Evolutionary conservation across 2,329 filamentous ascomycete species (phyloP).

Genomic region (Sarocladium strictum): DNA sequence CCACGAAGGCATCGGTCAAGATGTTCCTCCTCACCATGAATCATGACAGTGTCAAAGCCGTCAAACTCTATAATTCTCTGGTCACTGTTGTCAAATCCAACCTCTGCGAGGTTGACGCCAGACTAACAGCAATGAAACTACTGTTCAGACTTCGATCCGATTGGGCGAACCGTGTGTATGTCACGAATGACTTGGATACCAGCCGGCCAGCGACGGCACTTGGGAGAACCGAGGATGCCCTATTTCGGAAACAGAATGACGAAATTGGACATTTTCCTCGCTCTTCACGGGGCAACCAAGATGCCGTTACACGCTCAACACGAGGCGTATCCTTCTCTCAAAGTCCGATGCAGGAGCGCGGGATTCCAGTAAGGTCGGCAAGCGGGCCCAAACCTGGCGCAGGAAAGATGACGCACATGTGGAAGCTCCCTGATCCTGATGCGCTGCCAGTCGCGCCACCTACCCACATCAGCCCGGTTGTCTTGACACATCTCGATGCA

Average conservation of each 20-base stretch:
- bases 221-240: conserved; percentile 54
- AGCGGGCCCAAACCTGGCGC: conserved; percentile 32
- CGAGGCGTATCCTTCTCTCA: conserved; percentile 44
- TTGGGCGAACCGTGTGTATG: conserved; percentile 68
- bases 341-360: conserved; percentile 20
- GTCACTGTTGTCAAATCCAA: conserved; percentile 57
- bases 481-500: conserved; percentile 35
- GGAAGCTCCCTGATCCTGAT: conserved; percentile 51
- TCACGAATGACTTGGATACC: conserved; percentile 65
- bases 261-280: conserved; percentile 42
- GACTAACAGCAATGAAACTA: conserved; percentile 68
- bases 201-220: conserved; percentile 67
- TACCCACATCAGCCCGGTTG: conserved; percentile 41
- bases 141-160: conserved; percentile 81
- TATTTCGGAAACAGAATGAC: conserved; percentile 44
- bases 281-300: conserved; percentile 38
- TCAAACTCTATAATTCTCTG: conserved; percentile 55
- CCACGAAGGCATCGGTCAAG: conserved; percentile 63
- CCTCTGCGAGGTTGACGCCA: conserved; percentile 59
- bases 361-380: conserved; percentile 35
- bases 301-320: conserved; percentile 34
- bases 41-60: conserved; percentile 57
- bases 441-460: conserved; percentile 45
- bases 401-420: conserved; percentile 31
- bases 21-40: conserved; percentile 73